These are phyloP conservation scores for Mycosarcoma mackinlayi DNA, from an alignment of 1,284 basidiomycete species.

Conservation along the genomic window DNA sequence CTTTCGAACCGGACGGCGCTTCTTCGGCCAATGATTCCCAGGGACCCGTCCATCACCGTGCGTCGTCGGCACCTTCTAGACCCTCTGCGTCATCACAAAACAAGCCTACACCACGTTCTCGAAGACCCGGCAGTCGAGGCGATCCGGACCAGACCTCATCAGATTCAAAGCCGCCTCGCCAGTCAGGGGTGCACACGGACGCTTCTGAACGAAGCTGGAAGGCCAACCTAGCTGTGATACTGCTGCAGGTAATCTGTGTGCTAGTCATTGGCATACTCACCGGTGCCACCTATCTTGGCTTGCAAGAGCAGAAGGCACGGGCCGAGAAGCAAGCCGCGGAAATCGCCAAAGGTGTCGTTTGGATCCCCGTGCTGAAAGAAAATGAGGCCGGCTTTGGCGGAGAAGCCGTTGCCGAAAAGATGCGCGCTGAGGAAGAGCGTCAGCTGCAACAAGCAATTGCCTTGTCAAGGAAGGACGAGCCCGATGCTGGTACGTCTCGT, in stretches of 20 bases:
- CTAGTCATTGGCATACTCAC: constrained; percentile 49
- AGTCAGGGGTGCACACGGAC: constrained; percentile 12
- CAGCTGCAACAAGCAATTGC: constrained; percentile 38
- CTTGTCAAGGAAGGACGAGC: constrained; percentile 21
- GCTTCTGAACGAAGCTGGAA: constrained; percentile 31
- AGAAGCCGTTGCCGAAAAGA: constrained; percentile 23
- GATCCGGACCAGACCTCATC: not conserved
- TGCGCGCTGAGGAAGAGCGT: constrained; percentile 29
- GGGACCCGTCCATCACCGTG: not conserved
- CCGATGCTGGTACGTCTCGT: not conserved
- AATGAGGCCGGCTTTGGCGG: constrained; percentile 44
- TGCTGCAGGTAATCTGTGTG: constrained; percentile 46
- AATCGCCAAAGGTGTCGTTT: constrained; percentile 58
- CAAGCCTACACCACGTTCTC: constrained; percentile 8
- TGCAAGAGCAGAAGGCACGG: constrained; percentile 48
- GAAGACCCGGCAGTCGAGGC: constrained; percentile 24
- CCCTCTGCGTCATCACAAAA: constrained; percentile 12
- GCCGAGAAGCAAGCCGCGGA: constrained; percentile 37
- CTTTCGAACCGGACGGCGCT: constrained; percentile 12
- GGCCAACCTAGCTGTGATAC: constrained; percentile 24
- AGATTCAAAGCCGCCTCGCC: constrained; percentile 6
- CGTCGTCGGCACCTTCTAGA: constrained; percentile 22
- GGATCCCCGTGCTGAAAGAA: constrained; percentile 53
- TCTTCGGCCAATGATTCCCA: constrained; percentile 12
- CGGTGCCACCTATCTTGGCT: constrained; percentile 47